These are phyloP conservation scores for Botrytis pseudocinerea DNA, from an alignment of 2,329 filamentous ascomycete genomes.

Conservation along the genomic window DNA sequence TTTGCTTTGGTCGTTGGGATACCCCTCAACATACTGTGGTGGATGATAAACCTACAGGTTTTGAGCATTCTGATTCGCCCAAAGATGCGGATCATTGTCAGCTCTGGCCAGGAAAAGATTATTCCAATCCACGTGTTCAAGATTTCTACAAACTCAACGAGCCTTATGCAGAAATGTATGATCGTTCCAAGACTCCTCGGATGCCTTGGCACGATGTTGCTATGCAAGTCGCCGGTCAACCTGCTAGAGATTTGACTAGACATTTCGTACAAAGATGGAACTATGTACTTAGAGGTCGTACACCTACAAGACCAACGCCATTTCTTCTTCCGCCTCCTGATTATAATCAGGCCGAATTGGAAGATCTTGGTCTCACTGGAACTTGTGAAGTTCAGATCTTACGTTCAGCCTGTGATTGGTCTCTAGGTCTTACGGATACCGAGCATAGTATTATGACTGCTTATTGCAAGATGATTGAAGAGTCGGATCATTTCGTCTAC, in stretches of 20 bases:
- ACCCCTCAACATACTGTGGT: slow-evolving; percentile 88
- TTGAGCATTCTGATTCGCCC: slow-evolving; percentile 73
- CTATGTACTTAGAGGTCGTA: slow-evolving; percentile 88
- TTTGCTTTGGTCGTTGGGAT: slow-evolving; percentile 97
- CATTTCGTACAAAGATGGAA: slow-evolving; percentile 99
- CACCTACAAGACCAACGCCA: slow-evolving; percentile 88
- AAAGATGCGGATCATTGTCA: slow-evolving; percentile 94
- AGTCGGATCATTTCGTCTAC: slow-evolving; percentile 96
- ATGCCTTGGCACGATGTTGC: slow-evolving; percentile 99
- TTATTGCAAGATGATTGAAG: slow-evolving; percentile 90
- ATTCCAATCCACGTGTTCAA: slow-evolving; percentile 92
- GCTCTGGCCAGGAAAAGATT: slow-evolving; percentile 96
- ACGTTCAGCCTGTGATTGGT: slow-evolving; percentile 88
- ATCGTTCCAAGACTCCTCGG: slow-evolving; percentile 79
- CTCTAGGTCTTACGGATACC: slow-evolving; percentile 80
- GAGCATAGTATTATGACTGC: slow-evolving; percentile 96
- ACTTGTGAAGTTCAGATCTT: slow-evolving; percentile 97
- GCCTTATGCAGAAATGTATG: slow-evolving; percentile 98
- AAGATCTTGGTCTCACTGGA: slow-evolving; percentile 83
- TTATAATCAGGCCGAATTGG: slow-evolving; percentile 81
- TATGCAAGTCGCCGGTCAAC: slow-evolving; percentile 97
- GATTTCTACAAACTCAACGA: slow-evolving; percentile 93
- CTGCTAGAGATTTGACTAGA: slow-evolving; percentile 86
- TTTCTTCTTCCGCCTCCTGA: slow-evolving; percentile 93
- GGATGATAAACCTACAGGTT: slow-evolving; percentile 93